Conservation (phyloP, 1,139 yeast species). For the Hanseniaspora uvarum region DNA sequence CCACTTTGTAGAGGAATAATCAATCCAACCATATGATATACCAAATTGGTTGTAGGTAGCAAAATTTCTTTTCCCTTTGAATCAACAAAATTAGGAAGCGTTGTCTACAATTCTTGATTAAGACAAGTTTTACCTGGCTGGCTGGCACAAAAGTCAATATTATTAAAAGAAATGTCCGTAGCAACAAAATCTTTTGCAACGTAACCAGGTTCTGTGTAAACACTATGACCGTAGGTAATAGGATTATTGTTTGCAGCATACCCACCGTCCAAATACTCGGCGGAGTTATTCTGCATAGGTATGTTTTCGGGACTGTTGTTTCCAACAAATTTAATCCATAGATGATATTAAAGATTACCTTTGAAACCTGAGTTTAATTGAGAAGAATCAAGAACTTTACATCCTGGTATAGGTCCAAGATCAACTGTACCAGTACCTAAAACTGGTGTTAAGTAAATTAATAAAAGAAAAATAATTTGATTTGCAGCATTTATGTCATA, state of each 20-base stretch:
- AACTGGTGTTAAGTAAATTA: not conserved
- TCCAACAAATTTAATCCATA: not conserved
- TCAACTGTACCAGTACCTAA: not conserved
- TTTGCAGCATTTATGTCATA: too few species aligned
- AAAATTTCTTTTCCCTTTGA: not conserved
- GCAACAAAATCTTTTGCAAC: not conserved
- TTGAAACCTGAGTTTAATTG: not conserved
- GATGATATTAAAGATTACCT: constrained; percentile 1
- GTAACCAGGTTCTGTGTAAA: not conserved
- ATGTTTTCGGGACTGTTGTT: not conserved
- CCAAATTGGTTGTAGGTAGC: constrained; percentile 3
- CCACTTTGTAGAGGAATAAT: constrained; percentile 18
- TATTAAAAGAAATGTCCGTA: not conserved
- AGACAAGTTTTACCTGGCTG: not conserved
- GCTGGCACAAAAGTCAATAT: not conserved
- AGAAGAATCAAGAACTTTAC: not conserved
- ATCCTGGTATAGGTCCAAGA: not conserved
- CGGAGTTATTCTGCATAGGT: not conserved
- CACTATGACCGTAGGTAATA: not conserved
- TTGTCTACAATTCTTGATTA: not conserved
- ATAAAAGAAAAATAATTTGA: too few species aligned
- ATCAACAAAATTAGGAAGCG: not conserved
- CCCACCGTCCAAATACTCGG: not conserved
- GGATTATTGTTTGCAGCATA: not conserved
- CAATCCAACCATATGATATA: constrained; percentile 19